These are phyloP conservation scores for Neodidymelliopsis sp. DNA, from an alignment of 2,329 filamentous ascomycete species.

Conservation along the genomic window DNA sequence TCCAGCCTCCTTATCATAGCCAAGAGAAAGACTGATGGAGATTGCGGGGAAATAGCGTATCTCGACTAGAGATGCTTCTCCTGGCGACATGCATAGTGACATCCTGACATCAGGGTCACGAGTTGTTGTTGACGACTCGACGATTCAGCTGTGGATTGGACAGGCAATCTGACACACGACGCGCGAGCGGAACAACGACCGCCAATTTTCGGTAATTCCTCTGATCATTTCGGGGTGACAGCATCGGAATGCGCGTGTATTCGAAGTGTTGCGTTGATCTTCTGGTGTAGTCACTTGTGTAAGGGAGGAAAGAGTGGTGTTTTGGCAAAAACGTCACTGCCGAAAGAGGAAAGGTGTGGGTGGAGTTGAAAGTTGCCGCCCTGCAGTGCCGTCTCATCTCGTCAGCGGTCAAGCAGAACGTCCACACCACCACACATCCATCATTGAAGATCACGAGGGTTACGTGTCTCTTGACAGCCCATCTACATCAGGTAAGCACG, in stretches of 20 bases:
- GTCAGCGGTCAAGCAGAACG: background rate
- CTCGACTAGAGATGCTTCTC: slow-evolving; percentile 13
- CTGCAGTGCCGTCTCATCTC: no score
- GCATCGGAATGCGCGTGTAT: slow-evolving; percentile 56
- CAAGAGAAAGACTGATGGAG: background rate
- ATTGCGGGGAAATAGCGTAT: slow-evolving; percentile 4
- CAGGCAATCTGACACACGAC: slow-evolving; percentile 1
- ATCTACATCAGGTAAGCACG: no score
- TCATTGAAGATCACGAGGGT: background rate
- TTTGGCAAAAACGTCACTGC: background rate
- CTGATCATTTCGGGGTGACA: background rate
- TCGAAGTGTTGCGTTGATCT: no score
- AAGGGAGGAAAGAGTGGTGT: background rate
- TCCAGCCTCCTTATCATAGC: background rate
- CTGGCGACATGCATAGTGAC: background rate
- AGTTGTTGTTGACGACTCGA: slow-evolving; percentile 6
- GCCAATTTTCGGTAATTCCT: slow-evolving; percentile 10
- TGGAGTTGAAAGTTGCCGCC: background rate
- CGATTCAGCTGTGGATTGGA: background rate
- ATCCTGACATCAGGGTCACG: slow-evolving; percentile 5
- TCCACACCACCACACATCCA: background rate
- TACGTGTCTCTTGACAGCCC: no score
- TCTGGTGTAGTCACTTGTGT: background rate
- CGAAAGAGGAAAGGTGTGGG: slow-evolving; percentile 1
- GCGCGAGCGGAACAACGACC: background rate